These are phyloP conservation scores for Neovahlkampfia damariscottae DNA, from an alignment of 78 protist species.

Conservation along the genomic window DNA sequence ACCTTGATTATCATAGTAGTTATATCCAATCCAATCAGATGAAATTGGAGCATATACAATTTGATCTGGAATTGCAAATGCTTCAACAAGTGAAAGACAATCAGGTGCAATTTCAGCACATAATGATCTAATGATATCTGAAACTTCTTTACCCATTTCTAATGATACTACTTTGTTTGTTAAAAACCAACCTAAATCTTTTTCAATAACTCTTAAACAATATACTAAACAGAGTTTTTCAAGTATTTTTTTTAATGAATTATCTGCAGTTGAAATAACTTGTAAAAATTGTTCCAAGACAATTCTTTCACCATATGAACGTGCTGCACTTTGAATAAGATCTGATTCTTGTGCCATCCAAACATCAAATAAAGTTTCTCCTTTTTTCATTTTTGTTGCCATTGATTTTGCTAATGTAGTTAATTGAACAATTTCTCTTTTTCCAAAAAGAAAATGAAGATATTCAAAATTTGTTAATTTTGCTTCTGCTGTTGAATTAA, in stretches of 20 bases:
- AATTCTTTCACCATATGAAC: neutral
- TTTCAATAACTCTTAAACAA: neutral
- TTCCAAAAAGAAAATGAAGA: too few species aligned
- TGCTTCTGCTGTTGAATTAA: neutral
- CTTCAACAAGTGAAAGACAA: conserved; percentile 41
- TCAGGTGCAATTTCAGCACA: conserved; percentile 9
- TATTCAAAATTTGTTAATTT: neutral
- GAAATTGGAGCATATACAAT: conserved; percentile 46
- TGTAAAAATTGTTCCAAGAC: neutral
- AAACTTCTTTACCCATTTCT: too few species aligned
- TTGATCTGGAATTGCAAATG: conserved; percentile 48
- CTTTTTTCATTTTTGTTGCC: neutral
- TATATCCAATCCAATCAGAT: conserved; percentile 20
- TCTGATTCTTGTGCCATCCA: neutral
- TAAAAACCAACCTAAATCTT: neutral
- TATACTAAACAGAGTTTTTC: neutral
- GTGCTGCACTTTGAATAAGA: neutral
- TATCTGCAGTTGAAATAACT: neutral
- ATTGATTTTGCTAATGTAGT: neutral
- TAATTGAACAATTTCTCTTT: neutral
- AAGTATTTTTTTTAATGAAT: neutral
- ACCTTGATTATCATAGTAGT: too few species aligned
- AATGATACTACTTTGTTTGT: neutral
- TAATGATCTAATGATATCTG: neutral
- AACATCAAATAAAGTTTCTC: neutral